Conservation (phyloP, 495 filamentous ascomycete species). For the Daldinia vernicosa region DNA sequence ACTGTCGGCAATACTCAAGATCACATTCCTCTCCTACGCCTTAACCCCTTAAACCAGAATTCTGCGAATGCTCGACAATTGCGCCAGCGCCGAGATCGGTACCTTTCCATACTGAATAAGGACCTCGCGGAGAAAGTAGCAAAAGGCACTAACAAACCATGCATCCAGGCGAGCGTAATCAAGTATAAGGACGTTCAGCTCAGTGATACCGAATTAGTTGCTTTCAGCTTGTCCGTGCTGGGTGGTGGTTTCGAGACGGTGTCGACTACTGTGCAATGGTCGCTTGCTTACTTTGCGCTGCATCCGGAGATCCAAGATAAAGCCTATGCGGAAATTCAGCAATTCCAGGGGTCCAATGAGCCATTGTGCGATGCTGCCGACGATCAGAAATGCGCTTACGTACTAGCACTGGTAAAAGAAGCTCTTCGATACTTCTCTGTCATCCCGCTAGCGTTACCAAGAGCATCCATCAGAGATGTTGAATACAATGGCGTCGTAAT, state of each 20-base stretch:
- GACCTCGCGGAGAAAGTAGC: conserved; percentile 66
- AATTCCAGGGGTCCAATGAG: conserved; percentile 61
- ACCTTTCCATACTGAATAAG: conserved; percentile 61
- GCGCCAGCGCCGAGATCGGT: conserved; percentile 67
- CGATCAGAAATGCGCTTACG: conserved; percentile 69
- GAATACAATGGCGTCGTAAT: conserved; percentile 64
- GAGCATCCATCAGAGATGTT: conserved; percentile 67
- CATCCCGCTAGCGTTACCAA: conserved; percentile 67
- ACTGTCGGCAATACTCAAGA: conserved; percentile 72
- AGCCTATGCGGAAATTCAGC: conserved; percentile 62
- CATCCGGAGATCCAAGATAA: conserved; percentile 68
- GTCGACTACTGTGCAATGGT: conserved; percentile 70
- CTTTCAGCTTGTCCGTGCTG: conserved; percentile 71
- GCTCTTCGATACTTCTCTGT: conserved; percentile 69
- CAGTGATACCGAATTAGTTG: conserved; percentile 66
- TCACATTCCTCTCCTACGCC: conserved; percentile 67
- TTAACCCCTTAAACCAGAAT: conserved; percentile 64
- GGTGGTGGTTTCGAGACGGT: conserved; percentile 71
- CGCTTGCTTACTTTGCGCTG: conserved; percentile 65
- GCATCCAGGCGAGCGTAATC: conserved; percentile 72
- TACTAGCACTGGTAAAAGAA: conserved; percentile 67
- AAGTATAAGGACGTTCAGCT: conserved; percentile 68
- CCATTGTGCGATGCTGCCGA: conserved; percentile 66
- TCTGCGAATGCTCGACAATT: conserved; percentile 64
- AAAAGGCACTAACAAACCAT: conserved; percentile 67